phyloP scores from a whole-genome alignment of 768 basidiomycete species.

The Tricholoma sp. region DNA sequence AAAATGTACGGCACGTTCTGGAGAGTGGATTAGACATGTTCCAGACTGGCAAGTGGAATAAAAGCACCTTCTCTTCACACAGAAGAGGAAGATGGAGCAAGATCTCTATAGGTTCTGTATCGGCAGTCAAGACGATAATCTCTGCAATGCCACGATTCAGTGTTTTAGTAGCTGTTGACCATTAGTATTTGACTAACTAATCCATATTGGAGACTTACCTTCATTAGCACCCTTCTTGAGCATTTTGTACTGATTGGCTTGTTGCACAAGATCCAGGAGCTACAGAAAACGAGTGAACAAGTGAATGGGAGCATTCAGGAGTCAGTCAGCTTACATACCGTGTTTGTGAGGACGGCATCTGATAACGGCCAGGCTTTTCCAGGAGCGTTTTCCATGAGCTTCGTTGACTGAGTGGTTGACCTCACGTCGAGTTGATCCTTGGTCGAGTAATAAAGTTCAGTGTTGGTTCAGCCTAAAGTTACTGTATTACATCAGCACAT shows the following conservation, averaged over 20 bases:
- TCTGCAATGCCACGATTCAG: conserved; percentile 97
- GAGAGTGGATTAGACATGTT: conserved; percentile 3
- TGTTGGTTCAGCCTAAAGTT: conserved; percentile 1
- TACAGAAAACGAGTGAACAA: conserved; percentile 23
- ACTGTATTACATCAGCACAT: not conserved
- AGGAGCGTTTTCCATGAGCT: conserved; percentile 57
- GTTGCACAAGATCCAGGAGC: conserved; percentile 95
- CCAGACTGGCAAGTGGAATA: not conserved
- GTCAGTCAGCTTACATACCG: conserved; percentile 43
- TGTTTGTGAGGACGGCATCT: conserved; percentile 82
- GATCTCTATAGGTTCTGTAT: conserved; percentile 98
- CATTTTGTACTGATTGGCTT: conserved; percentile 96
- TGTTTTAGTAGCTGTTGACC: conserved; percentile 81
- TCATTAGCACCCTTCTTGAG: conserved; percentile 99
- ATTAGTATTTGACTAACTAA: conserved; percentile 7
- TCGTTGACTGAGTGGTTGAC: conserved; percentile 29
- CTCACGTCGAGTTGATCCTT: conserved; percentile 85
- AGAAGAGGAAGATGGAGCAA: conserved; percentile 93
- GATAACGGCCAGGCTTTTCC: conserved; percentile 90
- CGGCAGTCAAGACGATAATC: conserved; percentile 93
- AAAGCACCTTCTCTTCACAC: conserved; percentile 91
- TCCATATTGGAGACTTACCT: conserved; percentile 43
- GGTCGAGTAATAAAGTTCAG: conserved; percentile 45
- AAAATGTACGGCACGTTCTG: conserved; percentile 97
- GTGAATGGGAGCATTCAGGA: not conserved